Evolutionary conservation across 495 filamentous ascomycete genomes (phyloP).

Genomic region (Oidiodendron maius): DNA sequence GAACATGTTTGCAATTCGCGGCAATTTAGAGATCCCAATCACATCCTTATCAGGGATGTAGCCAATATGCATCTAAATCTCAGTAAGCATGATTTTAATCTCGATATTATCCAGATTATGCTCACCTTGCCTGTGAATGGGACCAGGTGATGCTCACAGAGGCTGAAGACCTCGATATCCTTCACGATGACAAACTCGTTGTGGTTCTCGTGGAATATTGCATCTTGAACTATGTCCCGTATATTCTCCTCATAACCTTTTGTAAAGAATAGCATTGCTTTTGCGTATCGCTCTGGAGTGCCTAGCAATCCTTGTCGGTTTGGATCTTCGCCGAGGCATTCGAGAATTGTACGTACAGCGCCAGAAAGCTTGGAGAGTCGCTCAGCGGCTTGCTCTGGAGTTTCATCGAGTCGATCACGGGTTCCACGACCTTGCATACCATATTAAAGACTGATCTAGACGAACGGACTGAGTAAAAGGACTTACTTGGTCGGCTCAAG

Average conservation of each 20-base stretch:
- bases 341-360: conserved; percentile 84
- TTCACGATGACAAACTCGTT: conserved; percentile 97
- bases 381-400: conserved; percentile 61
- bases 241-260: conserved; percentile 98
- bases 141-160: conserved; percentile 97
- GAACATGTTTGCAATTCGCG: conserved; percentile 96
- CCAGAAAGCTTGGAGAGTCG: conserved; percentile 73
- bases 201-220: conserved; percentile 95
- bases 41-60: conserved; percentile 86
- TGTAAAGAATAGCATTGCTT: conserved; percentile 98
- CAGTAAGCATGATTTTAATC: conserved; percentile 8
- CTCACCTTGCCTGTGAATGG: conserved; percentile 89
- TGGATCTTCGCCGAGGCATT: conserved; percentile 95
- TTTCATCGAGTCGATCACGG: conserved; percentile 72
- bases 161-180: conserved; percentile 91
- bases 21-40: conserved; percentile 91
- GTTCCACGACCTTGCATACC: conserved; percentile 80
- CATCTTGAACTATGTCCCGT: conserved; percentile 84
- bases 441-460: too few relatives aligned
- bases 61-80: conserved; percentile 85
- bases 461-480: background rate
- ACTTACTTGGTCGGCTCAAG: conserved; percentile 62
- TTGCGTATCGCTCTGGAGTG: conserved; percentile 88
- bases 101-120: background rate
- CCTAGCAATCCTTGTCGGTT: conserved; percentile 82